Evolutionary conservation across 169 alveolate genomes (phyloP), one percentile per base, ranked within the genome.

Genomic region (Plasmodium coatneyi): DNA sequence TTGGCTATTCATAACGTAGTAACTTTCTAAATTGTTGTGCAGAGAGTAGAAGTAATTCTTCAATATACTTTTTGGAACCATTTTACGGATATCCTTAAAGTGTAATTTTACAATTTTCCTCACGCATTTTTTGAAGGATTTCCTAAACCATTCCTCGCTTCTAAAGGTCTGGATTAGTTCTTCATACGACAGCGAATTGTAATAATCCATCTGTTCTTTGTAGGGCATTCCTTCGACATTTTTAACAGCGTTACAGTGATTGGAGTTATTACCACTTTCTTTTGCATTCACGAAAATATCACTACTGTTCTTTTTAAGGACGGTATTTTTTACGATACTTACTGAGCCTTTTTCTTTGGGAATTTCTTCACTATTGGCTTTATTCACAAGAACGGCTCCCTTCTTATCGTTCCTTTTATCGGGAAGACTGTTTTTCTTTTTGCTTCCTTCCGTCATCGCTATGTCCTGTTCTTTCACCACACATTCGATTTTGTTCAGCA

Each of bases 31-130:
- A 34, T 79, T 79, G 46, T 87, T 87, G 25, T 82, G 91, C 12
- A 91, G n/a, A 71, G 92, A 74, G 52, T 43, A 80, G 80, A 80
- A 91, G 71, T 91, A 91, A 70, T 71, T 72, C 82, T 70, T 91
- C 87, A 91, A 32, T 49, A 91, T 81, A 91, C 36, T 71, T 30
- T 71, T 91, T 25, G 95, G 81, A 39, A 91, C 92, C 28, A 91
- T 54, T 81, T 91, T 91, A 28, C 84, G 71, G n/a, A 91, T 91
- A 46, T 80, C 83, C 12, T 71, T 91, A 54, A 22, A 91, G 74
- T 82, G 78, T 71, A 16, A 66, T 81, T 71, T 91, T 34, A 91
- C 71, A 30, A 90, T 19, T 43, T 32, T 81, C 22, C 46, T 91
- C 34, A 70, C 92, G 19, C 84, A 46, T 32, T 91, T 22, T 49